Base-by-base conservation (phyloP, 2,329 filamentous ascomycete genomes). In the Colletotrichum orbiculare region DNA sequence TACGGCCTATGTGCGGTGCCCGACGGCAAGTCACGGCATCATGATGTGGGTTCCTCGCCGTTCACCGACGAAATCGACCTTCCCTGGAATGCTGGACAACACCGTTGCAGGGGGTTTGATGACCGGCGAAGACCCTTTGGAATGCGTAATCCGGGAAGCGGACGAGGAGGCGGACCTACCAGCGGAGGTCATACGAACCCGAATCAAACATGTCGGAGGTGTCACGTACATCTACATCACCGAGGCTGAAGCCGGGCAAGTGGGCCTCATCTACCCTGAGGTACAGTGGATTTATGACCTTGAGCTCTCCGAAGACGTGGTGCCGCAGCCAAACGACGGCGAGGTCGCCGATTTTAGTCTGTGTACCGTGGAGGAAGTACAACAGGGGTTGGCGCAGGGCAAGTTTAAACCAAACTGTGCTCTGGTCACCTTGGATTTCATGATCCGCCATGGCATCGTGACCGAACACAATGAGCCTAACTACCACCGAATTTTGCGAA, bases 381-480 rank as follows among this genome's bases (percentile, higher is more conserved):
- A 89, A 76, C 81, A 83, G 62, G 88, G 90, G 48, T 80, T 99
- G 73, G 85, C 83, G 13, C 81, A 82, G 56, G 93, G 92, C 12
- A 86, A 90, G 71, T 99, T 95, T 82, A 99, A 99, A 82, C 91
- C 94, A 2, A 98, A 98, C 76, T 97, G 94, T 77, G 91, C 92
- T 12, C 76, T 96, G 63, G 87, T 97, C 52, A 80, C 96, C 74
- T 78, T 97, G 49, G 94, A 98, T 76, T 99, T 98, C 80, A 92
- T 99, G 74, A 83, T 97, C 70, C 86, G 95, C 57, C 92, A 94
- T 77, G 91, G 92, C 1, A 87, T 97, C 67, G 74, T 97, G 73
- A 96, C 90, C 8, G 77, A 82, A 47, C 91, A 92, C 71, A 93
- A 94, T 73, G 94, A 98, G 79, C 85, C 86, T 54, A 82, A 95